Conservation (phyloP, 768 basidiomycete genomes). For the Macrocybe gigantea region DNA sequence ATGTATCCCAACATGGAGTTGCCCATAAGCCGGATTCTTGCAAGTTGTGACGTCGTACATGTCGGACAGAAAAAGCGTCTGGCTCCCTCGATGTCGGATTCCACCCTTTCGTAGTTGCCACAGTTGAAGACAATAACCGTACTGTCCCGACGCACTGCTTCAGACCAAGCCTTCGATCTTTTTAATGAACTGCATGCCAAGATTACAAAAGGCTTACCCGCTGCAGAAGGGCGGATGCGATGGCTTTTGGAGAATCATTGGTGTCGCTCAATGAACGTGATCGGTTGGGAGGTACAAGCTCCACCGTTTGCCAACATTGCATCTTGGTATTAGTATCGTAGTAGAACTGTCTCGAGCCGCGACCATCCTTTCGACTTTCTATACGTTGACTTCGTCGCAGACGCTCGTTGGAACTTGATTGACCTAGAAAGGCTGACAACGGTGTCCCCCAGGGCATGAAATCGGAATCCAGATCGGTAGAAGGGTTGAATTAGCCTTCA, state of each 20-base stretch:
- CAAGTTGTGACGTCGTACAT: neutral
- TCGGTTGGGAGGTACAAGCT: neutral
- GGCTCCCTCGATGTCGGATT: neutral
- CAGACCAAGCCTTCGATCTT: neutral
- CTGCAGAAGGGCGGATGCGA: neutral
- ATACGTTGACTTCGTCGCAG: neutral
- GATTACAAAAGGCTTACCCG: neutral
- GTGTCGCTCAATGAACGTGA: neutral
- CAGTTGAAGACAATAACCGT: neutral
- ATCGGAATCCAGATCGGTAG: neutral
- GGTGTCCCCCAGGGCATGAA: neutral
- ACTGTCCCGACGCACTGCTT: neutral
- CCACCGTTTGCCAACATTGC: too few relatives aligned
- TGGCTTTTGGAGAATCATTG: neutral
- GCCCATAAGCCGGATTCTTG: neutral
- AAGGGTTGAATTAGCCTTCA: neutral
- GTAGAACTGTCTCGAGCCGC: neutral
- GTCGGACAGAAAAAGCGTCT: neutral
- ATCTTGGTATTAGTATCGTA: neutral
- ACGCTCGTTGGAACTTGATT: neutral
- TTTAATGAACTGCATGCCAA: neutral
- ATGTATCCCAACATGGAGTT: neutral
- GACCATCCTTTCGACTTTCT: neutral
- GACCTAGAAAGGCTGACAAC: neutral
- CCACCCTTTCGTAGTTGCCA: neutral